Evolutionary conservation across 2,329 filamentous ascomycete genomes (phyloP).

Genomic region (Pseudodiploospora longispora): DNA sequence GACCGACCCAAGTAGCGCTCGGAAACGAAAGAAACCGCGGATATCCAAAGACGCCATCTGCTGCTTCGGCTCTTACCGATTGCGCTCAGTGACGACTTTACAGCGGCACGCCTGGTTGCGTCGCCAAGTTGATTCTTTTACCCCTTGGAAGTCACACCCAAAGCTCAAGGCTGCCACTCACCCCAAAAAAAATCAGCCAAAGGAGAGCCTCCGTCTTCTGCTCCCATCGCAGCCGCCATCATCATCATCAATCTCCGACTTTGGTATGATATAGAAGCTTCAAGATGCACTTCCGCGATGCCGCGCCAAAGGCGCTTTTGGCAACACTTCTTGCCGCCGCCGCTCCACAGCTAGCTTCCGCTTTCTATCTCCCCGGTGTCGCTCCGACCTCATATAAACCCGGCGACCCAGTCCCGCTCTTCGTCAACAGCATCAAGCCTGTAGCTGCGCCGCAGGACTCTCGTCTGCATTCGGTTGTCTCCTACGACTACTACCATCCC

Average conservation of each 20-base stretch:
- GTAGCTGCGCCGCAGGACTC: slow-evolving; percentile 69
- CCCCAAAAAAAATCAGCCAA: too few relatives aligned
- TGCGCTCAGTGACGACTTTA: background rate
- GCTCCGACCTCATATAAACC: slow-evolving; percentile 85
- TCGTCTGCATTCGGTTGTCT: slow-evolving; percentile 82
- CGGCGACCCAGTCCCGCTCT: slow-evolving; percentile 73
- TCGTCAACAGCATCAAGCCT: slow-evolving; percentile 89
- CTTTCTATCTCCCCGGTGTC: slow-evolving; percentile 94
- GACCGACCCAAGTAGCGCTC: too few relatives aligned
- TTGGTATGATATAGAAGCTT: slow-evolving; percentile 20
- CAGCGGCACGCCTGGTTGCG: slow-evolving; percentile 8
- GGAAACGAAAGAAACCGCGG: too few relatives aligned
- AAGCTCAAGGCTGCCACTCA: too few relatives aligned
- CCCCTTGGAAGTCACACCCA: too few relatives aligned
- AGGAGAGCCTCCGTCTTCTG: too few relatives aligned
- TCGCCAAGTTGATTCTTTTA: background rate
- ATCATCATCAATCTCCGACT: background rate
- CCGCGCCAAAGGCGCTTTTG: slow-evolving; percentile 42
- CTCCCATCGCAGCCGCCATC: too few relatives aligned
- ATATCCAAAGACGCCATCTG: too few relatives aligned
- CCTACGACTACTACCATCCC: slow-evolving; percentile 92
- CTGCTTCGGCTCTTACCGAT: background rate
- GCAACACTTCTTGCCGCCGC: slow-evolving; percentile 40
- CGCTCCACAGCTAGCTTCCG: slow-evolving; percentile 48
- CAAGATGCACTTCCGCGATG: slow-evolving; percentile 38